Evolutionary conservation across 495 filamentous ascomycete species (phyloP), one percentile per base, ranked within the genome.

Genomic region (Hypoxylon crocopeplum): DNA sequence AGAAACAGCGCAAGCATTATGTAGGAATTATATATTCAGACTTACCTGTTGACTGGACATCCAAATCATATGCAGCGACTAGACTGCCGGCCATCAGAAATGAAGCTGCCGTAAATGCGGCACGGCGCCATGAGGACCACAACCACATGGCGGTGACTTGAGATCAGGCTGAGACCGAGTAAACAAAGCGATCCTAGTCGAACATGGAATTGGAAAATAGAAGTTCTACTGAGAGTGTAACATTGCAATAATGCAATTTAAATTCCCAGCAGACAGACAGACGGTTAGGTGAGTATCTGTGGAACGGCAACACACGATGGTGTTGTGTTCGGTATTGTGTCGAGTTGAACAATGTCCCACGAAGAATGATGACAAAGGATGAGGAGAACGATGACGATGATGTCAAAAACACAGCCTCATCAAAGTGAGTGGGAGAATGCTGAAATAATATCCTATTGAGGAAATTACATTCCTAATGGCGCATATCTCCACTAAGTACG

Each of bases 401-500:
- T 11, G 5, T 34, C 11, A 19, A 1, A 34, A 13, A 56, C 47
- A 34, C 39, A 52, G 29, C 13, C 51, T 50, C 50, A 41, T 40
- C 21, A 15, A 32, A 37, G 19, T 30, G n/a, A 21, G 20, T 37
- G 11, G 32, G 7, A 6, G n/a, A 34, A 29, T 29, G 32, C n/a
- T 34, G n/a, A 13, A 34, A 39, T 39, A 39, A 40, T 38, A 40
- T 33, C 46, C 37, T 37, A 37, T 33, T 30, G 48, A 58, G 48
- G 59, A 63, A 63, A 45, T 38, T 32, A 37, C 59, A 58, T 63
- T 63, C 59, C 42, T 53, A 48, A 56, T 42, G 30, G 17, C 29
- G 22, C 34, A 55, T 10, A 12, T 24, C 29, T 41, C 34, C 25
- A 34, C 44, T 41, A 30, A 34, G 25, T 47, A 55, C 30, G 32